phyloP scores from a whole-genome alignment of 1,284 basidiomycete species.

The Peniophora sp. region DNA sequence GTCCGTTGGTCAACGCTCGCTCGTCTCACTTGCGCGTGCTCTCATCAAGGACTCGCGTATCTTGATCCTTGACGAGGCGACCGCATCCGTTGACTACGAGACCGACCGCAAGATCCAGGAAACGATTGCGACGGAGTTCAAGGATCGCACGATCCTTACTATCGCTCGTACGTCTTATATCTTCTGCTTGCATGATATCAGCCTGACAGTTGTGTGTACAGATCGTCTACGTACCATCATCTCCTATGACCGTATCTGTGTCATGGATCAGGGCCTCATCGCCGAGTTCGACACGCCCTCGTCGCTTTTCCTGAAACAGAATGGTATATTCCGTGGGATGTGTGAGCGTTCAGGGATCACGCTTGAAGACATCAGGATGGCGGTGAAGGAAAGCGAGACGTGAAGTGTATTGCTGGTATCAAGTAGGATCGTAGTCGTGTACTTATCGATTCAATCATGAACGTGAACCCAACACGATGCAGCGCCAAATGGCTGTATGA shows the following conservation, averaged over 20 bases:
- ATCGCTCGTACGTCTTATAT: conserved; percentile 54
- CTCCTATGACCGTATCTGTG: conserved; percentile 69
- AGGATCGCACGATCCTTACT: conserved; percentile 70
- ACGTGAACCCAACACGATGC: no score
- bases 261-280: conserved; percentile 66
- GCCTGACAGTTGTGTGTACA: conserved; percentile 15
- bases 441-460: no score
- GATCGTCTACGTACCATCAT: conserved; percentile 75
- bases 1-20: conserved; percentile 44
- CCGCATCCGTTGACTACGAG: conserved; percentile 77
- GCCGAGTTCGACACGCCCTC: conserved; percentile 69
- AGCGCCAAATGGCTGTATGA: no score
- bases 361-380: conserved; percentile 13
- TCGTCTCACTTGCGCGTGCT: conserved; percentile 78
- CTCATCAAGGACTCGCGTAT: conserved; percentile 73
- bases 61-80: conserved; percentile 75
- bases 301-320: conserved; percentile 41
- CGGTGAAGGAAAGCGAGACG: conserved; percentile 30
- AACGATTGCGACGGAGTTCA: conserved; percentile 80
- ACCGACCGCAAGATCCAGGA: conserved; percentile 81
- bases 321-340: conserved; percentile 60
- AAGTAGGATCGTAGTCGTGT: no score
- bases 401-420: no score
- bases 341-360: conserved; percentile 57
- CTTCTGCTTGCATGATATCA: neutral